Base-by-base conservation (phyloP, 108 stramenopile genomes). In the Poteriospumella lacustris region DNA sequence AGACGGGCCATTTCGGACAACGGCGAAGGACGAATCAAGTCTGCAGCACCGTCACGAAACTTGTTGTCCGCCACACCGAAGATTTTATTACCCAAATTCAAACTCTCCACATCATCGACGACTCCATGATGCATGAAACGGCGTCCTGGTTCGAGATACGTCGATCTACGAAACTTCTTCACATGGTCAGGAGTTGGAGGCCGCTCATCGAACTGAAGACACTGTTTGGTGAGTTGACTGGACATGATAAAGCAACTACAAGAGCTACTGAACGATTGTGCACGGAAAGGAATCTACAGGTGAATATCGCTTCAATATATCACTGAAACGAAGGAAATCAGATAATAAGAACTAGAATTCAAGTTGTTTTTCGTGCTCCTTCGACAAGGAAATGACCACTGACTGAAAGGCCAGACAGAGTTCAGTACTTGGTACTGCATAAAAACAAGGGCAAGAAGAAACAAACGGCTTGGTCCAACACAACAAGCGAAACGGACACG, bases 101-200 rank as follows among this genome's bases (percentile, higher is more conserved):
- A 39, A 0, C 28, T 42, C 1, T 15, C 1, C 36, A 58, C 56
- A 68, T 82, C 81, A 42, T 78, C 81, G 24, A 58, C 19, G 41
- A 75, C 39, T 33, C 78, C 78, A 29, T 59, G 76, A 76, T 82
- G 78, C 31, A 75, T 58, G 44, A 75, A 40, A 0, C 81, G 78
- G 68, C 67, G 44, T 3, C 81, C 81, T 3, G 81, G 78, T 39
- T 79, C 78, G 1, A 34, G n/a, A 68, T 72, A 75, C 34, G 39
- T 72, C 28, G 78, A 79, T 68, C 68, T 39, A 68, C 81, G 81
- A 76, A 64, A 82, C 44, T 82, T 82, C 24, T 29, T 2, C 9
- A 76, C 58, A 19, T 58, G 34, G 19, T 36, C 40, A 12, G 70
- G 70, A 73, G 70, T 73, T 9, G 70, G 9, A 29, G 70, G 33